Base-by-base conservation (phyloP, 768 basidiomycete species). In the Neoboletus magnificus region DNA sequence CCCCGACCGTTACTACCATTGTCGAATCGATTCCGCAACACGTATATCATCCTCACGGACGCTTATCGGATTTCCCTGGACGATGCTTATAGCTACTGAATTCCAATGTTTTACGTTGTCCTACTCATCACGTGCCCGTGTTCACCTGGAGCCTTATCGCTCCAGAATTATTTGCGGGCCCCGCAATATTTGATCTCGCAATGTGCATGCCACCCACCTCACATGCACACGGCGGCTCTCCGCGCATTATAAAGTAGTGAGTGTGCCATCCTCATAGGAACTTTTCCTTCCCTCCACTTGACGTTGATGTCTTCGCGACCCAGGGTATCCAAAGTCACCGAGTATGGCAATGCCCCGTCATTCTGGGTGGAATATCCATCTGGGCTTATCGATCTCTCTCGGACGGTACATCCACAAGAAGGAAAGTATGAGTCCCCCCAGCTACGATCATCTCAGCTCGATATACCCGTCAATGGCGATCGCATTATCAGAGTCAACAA, bases 351-450 rank as follows among this genome's bases (percentile, higher is more conserved):
- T 62, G 71, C 75, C 25, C 68, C 72, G 4, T 77, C 74, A 13
- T 87, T 84, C 68, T 87, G 85, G 86, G 81, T 84, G 27, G 86
- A 87, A 67, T 87, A 85, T 63, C 83, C 85, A 13, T 76, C 77
- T 10, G 85, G 85, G 0, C 75, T 86, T 32, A 69, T 87, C 23
- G 84, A 87, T 66, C 69, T 86, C 50, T 80, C 84, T 18, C 79
- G 85, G 42, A 73, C 76, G 11, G 66, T 64, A 33, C 79, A 76
- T 55, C 64, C 82, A 20, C 56, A 50, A 32, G 60, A 60, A n/a
- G 67, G 65, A 15, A 44, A 23, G 10, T 59, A 22, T 60, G 30
- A 72, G 58, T 52, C 80, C 62, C 48, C 72, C 62, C 47, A 70
- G 69, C 49, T 70, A 61, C 57, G 52, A 53, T 41, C 72, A 56